Evolutionary conservation across 306 rosid species (phyloP).

Genomic region (Begonia peltatifolia): DNA sequence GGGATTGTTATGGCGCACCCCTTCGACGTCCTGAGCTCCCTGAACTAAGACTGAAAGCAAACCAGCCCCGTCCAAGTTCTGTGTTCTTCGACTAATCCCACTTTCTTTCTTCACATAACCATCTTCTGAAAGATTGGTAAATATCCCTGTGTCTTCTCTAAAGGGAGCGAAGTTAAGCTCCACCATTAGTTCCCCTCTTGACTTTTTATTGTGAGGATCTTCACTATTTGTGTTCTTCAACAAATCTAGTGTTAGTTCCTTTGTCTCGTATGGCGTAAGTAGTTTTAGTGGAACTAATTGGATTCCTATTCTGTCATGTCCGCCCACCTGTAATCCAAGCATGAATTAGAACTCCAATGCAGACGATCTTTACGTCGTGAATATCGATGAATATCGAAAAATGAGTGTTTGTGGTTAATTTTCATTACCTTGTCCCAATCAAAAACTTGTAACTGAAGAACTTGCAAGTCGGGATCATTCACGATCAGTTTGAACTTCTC

Average conservation of each 20-base stretch:
- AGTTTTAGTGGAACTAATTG: constrained; percentile 63
- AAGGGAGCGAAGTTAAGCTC: constrained; percentile 71
- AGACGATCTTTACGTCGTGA: too few relatives aligned
- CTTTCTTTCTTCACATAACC: constrained; percentile 25
- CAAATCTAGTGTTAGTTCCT: constrained; percentile 53
- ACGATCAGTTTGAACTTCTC: constrained; percentile 85
- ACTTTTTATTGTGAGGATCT: constrained; percentile 50
- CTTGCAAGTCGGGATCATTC: constrained; percentile 74
- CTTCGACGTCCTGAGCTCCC: constrained; percentile 78
- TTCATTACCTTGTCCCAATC: constrained; percentile 81
- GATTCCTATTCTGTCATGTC: constrained; percentile 75
- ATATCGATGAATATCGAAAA: too few relatives aligned
- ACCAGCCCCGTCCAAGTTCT: constrained; percentile 46
- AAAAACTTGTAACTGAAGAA: constrained; percentile 71
- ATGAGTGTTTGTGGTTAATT: too few relatives aligned
- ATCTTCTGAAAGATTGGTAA: constrained; percentile 12
- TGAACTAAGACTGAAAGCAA: constrained; percentile 54
- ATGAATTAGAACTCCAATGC: too few relatives aligned
- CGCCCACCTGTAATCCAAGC: constrained; percentile 23
- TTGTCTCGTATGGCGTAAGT: constrained; percentile 42
- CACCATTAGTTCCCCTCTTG: constrained; percentile 54
- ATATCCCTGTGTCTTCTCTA: constrained; percentile 33
- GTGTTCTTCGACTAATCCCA: constrained; percentile 12
- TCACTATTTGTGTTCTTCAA: constrained; percentile 49
- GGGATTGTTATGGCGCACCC: constrained; percentile 69